Conservation (phyloP, 139 green algal genomes). For the Volvox reticuliferus region DNA sequence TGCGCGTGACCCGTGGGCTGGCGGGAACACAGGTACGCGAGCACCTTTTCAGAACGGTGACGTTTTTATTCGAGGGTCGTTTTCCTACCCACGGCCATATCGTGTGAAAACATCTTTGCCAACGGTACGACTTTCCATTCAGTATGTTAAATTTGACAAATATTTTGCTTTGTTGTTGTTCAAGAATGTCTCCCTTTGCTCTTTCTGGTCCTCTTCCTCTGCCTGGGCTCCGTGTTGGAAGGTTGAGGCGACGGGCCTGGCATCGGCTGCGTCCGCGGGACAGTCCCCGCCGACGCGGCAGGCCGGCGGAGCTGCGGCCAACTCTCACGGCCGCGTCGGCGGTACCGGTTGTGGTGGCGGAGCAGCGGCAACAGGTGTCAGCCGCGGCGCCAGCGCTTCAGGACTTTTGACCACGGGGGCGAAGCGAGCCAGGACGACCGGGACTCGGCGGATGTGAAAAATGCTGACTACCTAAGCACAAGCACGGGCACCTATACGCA, state of each 20-base stretch:
- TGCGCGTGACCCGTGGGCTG: conserved; percentile 41
- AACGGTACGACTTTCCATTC: too few species aligned
- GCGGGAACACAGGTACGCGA: conserved; percentile 4
- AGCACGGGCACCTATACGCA: too few species aligned
- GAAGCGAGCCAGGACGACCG: background rate
- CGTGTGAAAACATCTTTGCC: too few species aligned
- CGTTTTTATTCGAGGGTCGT: too few species aligned
- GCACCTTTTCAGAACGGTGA: background rate
- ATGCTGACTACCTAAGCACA: too few species aligned
- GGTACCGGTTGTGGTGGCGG: background rate
- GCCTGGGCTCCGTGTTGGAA: background rate
- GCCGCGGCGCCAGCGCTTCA: background rate
- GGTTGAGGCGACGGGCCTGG: background rate
- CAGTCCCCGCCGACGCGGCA: too few species aligned
- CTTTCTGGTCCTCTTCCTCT: too few species aligned
- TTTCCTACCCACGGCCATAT: too few species aligned
- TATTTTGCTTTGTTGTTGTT: too few species aligned
- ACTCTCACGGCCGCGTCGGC: background rate
- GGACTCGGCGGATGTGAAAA: background rate
- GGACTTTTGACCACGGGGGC: background rate
- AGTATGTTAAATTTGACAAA: too few species aligned
- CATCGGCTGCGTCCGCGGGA: background rate
- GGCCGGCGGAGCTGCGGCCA: background rate
- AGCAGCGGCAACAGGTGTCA: too few species aligned
- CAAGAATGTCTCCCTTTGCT: too few species aligned